Base-by-base conservation (phyloP, 768 basidiomycete species). In the Chalciporus pseudorubinellus region DNA sequence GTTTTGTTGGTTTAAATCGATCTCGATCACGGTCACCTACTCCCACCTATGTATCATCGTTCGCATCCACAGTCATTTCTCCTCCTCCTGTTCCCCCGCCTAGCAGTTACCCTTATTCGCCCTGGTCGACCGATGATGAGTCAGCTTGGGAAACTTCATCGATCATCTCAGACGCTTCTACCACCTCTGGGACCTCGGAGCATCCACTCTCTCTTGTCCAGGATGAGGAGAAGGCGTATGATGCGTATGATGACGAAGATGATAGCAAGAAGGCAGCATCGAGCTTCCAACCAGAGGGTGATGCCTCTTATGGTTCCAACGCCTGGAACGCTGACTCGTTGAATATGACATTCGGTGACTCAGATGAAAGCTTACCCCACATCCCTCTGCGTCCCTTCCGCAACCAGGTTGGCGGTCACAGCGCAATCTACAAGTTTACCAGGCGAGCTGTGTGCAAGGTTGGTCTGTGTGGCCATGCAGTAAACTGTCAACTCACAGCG, bases 391-490 rank as follows among this genome's bases (percentile, higher is more conserved):
- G 89, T 43, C 97, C 97, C 6, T 99, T 98, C 72, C 85, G 91
- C 44, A 97, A 99, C 61, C 95, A 98, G 72, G 97, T 99, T 26
- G 97, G 97, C 38, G 97, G 97, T 3, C 97, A 99, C 67, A 92
- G 83, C 58, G 89, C 92, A 50, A 97, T 99, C 61, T 98, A 98
- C 72, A 94, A 95, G 65, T 98, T 99, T 59, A 98, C 95, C 4
- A 92, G 92, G 63, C 82, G 94, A 57, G 95, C 97, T 8, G 94
- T 99, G 14, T 99, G 97, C 77, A 99, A 99, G 85, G 95, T 97
- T 60, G 63, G 88, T 69, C 29, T 39, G 39, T 18, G 18, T 22
- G 12, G 28, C 36, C 10, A 5, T 19, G 16, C 13, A 12, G 39
- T 42, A 29, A 19, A 22, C 5, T 45, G 4, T 24, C 18, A 19